Conservation (phyloP, 2,329 filamentous ascomycete genomes). For the Fusarium sp. region DNA sequence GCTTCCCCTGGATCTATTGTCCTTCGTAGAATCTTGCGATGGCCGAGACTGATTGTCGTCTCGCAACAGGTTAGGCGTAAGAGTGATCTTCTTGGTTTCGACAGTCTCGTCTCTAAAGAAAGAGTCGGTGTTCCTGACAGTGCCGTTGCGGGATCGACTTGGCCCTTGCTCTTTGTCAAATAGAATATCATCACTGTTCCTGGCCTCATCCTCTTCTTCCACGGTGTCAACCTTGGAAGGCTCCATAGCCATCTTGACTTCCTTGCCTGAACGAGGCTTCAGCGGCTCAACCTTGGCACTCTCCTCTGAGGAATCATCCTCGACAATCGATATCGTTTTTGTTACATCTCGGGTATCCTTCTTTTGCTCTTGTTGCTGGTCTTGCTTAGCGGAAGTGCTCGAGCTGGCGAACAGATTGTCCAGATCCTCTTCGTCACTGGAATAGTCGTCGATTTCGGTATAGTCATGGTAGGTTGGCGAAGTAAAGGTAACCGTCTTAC, state of each 20-base stretch:
- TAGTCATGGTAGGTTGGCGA: slow-evolving; percentile 89
- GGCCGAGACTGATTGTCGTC: slow-evolving; percentile 76
- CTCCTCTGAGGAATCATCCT: slow-evolving; percentile 58
- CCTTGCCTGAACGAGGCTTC: slow-evolving; percentile 59
- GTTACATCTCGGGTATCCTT: slow-evolving; percentile 46
- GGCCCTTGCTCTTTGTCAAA: slow-evolving; percentile 66
- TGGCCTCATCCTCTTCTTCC: slow-evolving; percentile 50
- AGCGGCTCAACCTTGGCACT: slow-evolving; percentile 67
- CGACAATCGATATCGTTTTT: slow-evolving; percentile 47
- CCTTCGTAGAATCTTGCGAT: slow-evolving; percentile 60
- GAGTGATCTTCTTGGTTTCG: slow-evolving; percentile 96
- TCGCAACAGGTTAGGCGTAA: slow-evolving; percentile 90
- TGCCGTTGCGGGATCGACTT: slow-evolving; percentile 82
- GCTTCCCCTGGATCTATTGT: slow-evolving; percentile 69
- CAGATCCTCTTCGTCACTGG: slow-evolving; percentile 74
- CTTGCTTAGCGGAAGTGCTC: slow-evolving; percentile 33
- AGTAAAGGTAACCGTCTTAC: slow-evolving; percentile 88
- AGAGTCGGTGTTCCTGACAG: slow-evolving; percentile 90
- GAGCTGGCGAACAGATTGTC: slow-evolving; percentile 58
- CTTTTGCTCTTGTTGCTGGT: slow-evolving; percentile 46
- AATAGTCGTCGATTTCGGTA: slow-evolving; percentile 88
- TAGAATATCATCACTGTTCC: slow-evolving; percentile 74
- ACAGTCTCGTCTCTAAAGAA: slow-evolving; percentile 97
- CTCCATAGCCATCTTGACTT: slow-evolving; percentile 51
- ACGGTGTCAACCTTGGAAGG: slow-evolving; percentile 49